Conservation (phyloP, 768 basidiomycete genomes). For the Sistotremastrum suecicum region DNA sequence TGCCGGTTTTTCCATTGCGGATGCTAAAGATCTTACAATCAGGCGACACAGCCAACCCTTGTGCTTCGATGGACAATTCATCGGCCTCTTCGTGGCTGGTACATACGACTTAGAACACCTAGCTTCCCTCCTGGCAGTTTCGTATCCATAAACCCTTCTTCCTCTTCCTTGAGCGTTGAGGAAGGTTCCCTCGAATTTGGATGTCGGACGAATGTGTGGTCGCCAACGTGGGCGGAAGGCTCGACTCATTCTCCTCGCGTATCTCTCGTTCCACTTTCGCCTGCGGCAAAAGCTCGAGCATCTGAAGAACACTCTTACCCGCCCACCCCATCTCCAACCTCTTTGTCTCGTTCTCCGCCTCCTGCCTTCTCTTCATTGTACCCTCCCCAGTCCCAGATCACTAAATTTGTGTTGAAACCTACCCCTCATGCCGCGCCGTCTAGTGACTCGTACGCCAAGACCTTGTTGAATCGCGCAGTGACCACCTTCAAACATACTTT, state of each 20-base stretch:
- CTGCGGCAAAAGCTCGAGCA: conserved; percentile 3
- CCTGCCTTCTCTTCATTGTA: conserved; percentile 9
- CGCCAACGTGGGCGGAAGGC: background rate
- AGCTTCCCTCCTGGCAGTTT: conserved; percentile 41
- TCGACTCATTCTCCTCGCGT: conserved; percentile 1
- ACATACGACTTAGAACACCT: conserved; percentile 63
- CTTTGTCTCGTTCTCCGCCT: conserved; percentile 6
- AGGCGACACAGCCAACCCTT: conserved; percentile 53
- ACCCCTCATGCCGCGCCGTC: no score
- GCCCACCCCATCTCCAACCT: conserved; percentile 35
- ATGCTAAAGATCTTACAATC: background rate
- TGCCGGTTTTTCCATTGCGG: background rate
- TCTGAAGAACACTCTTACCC: conserved; percentile 33
- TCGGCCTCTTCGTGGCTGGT: conserved; percentile 73
- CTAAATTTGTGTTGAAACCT: no score
- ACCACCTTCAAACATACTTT: conserved; percentile 1
- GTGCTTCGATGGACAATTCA: conserved; percentile 64
- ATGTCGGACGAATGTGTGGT: conserved; percentile 18
- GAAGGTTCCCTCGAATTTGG: conserved; percentile 20
- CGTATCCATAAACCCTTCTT: conserved; percentile 19
- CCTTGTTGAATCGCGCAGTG: conserved; percentile 2
- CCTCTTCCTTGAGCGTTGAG: conserved; percentile 17
- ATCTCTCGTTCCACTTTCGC: conserved; percentile 2
- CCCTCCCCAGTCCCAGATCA: conserved; percentile 6
- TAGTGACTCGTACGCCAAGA: no score